A percentile compares a stretch with the other conserved stretches of the same genome.
These are phyloP conservation scores for Chalaropsis ovoidea DNA, from an alignment of 2,329 filamentous ascomycete genomes.

Conservation along the genomic window DNA sequence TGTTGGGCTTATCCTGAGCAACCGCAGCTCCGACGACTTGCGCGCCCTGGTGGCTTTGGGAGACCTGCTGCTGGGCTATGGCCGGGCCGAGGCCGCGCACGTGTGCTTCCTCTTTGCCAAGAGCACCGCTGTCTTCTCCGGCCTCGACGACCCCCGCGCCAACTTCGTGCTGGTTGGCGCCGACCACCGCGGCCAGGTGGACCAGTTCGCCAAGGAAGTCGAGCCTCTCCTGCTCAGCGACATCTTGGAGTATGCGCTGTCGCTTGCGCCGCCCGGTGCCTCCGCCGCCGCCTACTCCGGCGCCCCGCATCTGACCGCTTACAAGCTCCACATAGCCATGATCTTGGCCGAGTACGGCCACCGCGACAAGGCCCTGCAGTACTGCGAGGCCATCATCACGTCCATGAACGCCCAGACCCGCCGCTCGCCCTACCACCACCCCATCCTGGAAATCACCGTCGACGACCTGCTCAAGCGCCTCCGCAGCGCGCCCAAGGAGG, in stretches of 20 bases:
- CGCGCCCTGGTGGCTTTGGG: slow-evolving; percentile 71
- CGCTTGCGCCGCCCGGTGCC: slow-evolving; percentile 50
- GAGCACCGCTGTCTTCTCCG: slow-evolving; percentile 60
- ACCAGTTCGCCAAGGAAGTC: slow-evolving; percentile 66
- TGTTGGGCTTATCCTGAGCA: slow-evolving; percentile 72
- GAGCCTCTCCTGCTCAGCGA: slow-evolving; percentile 92
- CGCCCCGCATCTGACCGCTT: slow-evolving; percentile 61
- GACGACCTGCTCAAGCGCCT: slow-evolving; percentile 78
- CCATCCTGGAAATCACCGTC: slow-evolving; percentile 59
- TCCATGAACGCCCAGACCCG: slow-evolving; percentile 73
- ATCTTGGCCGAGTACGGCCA: slow-evolving; percentile 74
- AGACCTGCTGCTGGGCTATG: slow-evolving; percentile 72
- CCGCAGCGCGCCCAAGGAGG: slow-evolving; percentile 74
- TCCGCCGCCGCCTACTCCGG: slow-evolving; percentile 52
- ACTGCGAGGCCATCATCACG: slow-evolving; percentile 73
- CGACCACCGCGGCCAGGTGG: slow-evolving; percentile 62
- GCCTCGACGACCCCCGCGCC: slow-evolving; percentile 67
- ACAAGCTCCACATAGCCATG: slow-evolving; percentile 83
- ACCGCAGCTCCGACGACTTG: slow-evolving; percentile 66
- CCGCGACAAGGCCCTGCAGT: slow-evolving; percentile 73
- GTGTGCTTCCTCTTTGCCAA: slow-evolving; percentile 87
- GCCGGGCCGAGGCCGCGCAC: slow-evolving; percentile 81
- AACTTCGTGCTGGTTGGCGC: slow-evolving; percentile 77
- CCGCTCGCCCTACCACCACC: slow-evolving; percentile 77
- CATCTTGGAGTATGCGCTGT: slow-evolving; percentile 82